A percentile compares a stretch with the other conserved stretches of the same genome.
Conservation (phyloP, 1,284 basidiomycete genomes). For the Ceratobasidium sp. region DNA sequence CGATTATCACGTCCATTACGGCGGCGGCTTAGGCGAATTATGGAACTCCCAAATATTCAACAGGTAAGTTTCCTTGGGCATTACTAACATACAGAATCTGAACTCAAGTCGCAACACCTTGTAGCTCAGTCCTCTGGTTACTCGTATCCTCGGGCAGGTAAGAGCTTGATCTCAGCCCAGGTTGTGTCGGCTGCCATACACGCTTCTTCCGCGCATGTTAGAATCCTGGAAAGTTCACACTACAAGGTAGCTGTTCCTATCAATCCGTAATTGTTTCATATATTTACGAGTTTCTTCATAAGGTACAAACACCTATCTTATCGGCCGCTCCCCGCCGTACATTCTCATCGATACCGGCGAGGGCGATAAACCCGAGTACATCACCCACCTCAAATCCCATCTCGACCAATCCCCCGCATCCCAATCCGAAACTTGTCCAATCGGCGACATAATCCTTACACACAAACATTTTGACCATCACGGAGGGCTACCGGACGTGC, state of each 20-base stretch:
- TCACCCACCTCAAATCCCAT: constrained; percentile 70
- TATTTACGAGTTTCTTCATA: not conserved
- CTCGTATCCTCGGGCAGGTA: constrained; percentile 79
- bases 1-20: not conserved
- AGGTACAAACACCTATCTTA: constrained; percentile 94
- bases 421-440: constrained; percentile 47
- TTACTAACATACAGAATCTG: not conserved
- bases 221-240: constrained; percentile 92
- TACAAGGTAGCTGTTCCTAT: constrained; percentile 69
- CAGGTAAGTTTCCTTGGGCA: not conserved
- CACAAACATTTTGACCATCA: constrained; percentile 93
- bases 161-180: constrained; percentile 43
- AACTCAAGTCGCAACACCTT: not conserved
- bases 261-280: not conserved
- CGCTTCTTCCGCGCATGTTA: constrained; percentile 51
- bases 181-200: not conserved
- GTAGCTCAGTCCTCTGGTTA: constrained; percentile 70
- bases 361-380: constrained; percentile 70
- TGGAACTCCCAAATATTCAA: constrained; percentile 26
- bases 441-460: constrained; percentile 89
- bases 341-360: constrained; percentile 92
- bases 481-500: constrained; percentile 60
- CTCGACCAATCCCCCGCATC: constrained; percentile 55
- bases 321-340: constrained; percentile 75
- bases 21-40: not conserved